Evolutionary conservation across 441 rosid species (phyloP), one percentile per base, ranked within the genome.

Genomic region (Pelargonium fulgidum): DNA sequence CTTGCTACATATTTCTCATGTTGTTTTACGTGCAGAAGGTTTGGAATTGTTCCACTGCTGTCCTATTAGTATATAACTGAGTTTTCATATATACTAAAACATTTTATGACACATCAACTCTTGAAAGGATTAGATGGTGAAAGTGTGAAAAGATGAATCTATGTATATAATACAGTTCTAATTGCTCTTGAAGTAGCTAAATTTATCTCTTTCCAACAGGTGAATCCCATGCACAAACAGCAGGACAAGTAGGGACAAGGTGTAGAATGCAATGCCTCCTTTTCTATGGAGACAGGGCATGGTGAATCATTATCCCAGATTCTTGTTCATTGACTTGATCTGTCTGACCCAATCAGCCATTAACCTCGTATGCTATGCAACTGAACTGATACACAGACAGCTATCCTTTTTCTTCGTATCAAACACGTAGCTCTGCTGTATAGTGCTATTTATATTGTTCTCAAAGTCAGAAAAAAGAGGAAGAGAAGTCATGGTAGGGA

Each of bases 391-490:
- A n/a, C n/a, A n/a, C n/a, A n/a, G n/a, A n/a, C n/a, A n/a, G n/a
- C n/a, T n/a, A n/a, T n/a, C n/a, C 26, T 24, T 24, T 24, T 24
- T 24, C 26, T 24, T 24, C 26, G 26, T 24, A 24, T 24, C 26
- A 24, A 24, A 24, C 26, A 24, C 26, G 26, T 24, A 24, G 74
- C 74, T 76, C 72, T 78, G 73, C 75, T 81, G 86, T 80, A 81
- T 80, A 84, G 84, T 75, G 47, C 72, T 50, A 65, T 61, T 69
- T 72, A 67, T 72, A 67, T 36, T 36, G 41, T 36, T 36, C 41
- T 36, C 8, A 1, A 0, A 29, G 1, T 29, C 36, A 2, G 36
- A 29, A 29, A 29, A 3, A 4, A 79, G 76, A 69, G 9, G 62
- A 66, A 7, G 36, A 62, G 80, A 68, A 68, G 73, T 69, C 72